Evolutionary conservation across 148 eudicot genomes (phyloP).

Genomic region (Drosera capensis): DNA sequence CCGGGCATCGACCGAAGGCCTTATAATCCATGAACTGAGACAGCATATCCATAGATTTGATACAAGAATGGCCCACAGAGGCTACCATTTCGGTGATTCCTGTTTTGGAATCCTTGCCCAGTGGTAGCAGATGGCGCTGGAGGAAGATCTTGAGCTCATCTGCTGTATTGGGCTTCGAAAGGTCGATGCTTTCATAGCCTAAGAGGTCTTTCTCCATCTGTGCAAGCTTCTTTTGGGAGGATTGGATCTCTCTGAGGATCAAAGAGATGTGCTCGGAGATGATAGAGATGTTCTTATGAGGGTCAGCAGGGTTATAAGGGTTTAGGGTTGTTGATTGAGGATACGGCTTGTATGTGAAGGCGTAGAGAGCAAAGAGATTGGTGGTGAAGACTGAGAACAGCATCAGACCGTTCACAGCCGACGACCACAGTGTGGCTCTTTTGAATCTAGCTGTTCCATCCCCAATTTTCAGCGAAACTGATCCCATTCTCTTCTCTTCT

Average conservation of each 20-base stretch:
- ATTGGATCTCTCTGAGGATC: conserved; percentile 65
- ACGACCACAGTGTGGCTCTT: conserved; percentile 56
- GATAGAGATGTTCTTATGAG: conserved; percentile 53
- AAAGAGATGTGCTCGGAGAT: conserved; percentile 71
- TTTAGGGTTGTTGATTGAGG: conserved; percentile 9
- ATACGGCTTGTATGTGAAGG: conserved; percentile 56
- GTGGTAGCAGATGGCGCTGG: conserved; percentile 39
- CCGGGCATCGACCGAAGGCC: conserved; percentile 55
- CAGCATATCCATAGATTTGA: conserved; percentile 48
- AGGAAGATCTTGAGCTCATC: conserved; percentile 56
- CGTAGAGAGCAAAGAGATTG: conserved; percentile 81
- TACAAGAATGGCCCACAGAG: conserved; percentile 73
- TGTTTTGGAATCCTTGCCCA: conserved; percentile 80
- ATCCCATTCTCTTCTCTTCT: conserved; percentile 35
- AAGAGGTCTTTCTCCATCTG: conserved; percentile 72
- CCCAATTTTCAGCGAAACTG: conserved; percentile 85
- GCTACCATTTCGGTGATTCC: conserved; percentile 98
- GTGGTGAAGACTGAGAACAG: conserved; percentile 79
- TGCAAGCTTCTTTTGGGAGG: conserved; percentile 68
- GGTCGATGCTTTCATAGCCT: conserved; percentile 69
- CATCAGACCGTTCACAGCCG: conserved; percentile 73
- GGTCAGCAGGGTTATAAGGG: conserved; percentile 19
- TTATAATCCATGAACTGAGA: conserved; percentile 67
- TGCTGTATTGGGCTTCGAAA: conserved; percentile 39
- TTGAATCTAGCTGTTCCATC: conserved; percentile 95